phyloP scores from a whole-genome alignment of 2,329 filamentous ascomycete genomes.

The Lachnellula cervina region DNA sequence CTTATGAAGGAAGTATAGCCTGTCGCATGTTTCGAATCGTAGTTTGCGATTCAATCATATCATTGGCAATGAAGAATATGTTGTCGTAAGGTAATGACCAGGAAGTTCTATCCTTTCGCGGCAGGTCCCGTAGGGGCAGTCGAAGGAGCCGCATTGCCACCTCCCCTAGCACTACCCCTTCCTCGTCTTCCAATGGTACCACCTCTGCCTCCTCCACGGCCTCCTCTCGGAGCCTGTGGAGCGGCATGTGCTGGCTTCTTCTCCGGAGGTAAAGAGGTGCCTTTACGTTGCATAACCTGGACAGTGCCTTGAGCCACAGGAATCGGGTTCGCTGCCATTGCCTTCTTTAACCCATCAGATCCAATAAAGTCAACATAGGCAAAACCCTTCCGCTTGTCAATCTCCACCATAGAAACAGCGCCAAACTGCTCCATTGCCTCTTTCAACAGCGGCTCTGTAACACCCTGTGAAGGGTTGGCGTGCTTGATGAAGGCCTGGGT shows the following conservation, averaged over 20 bases:
- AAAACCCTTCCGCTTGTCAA: slow-evolving; percentile 92
- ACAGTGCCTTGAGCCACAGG: slow-evolving; percentile 80
- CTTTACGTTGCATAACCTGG: slow-evolving; percentile 78
- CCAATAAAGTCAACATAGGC: slow-evolving; percentile 87
- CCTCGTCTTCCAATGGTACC: slow-evolving; percentile 20
- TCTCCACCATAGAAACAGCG: slow-evolving; percentile 72
- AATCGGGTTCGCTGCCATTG: slow-evolving; percentile 76
- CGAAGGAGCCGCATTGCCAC: slow-evolving; percentile 16
- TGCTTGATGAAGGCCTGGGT: slow-evolving; percentile 75
- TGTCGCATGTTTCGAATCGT: background rate
- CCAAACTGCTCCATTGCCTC: slow-evolving; percentile 72
- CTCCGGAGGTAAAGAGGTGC: slow-evolving; percentile 78
- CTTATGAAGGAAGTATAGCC: background rate
- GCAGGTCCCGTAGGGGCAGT: slow-evolving; percentile 25
- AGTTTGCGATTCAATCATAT: background rate
- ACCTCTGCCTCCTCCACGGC: slow-evolving; percentile 20
- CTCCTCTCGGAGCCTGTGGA: slow-evolving; percentile 18
- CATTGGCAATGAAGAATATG: background rate
- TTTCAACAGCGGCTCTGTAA: slow-evolving; percentile 76
- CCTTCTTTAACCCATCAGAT: slow-evolving; percentile 66
- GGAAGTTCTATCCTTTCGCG: slow-evolving; percentile 17
- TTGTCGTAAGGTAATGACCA: background rate
- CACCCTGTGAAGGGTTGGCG: slow-evolving; percentile 83
- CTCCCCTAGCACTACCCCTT: slow-evolving; percentile 19
- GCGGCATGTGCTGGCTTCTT: slow-evolving; percentile 52